phyloP scores from a whole-genome alignment of 257 asterid species.

The Solanum raphanifolium region DNA sequence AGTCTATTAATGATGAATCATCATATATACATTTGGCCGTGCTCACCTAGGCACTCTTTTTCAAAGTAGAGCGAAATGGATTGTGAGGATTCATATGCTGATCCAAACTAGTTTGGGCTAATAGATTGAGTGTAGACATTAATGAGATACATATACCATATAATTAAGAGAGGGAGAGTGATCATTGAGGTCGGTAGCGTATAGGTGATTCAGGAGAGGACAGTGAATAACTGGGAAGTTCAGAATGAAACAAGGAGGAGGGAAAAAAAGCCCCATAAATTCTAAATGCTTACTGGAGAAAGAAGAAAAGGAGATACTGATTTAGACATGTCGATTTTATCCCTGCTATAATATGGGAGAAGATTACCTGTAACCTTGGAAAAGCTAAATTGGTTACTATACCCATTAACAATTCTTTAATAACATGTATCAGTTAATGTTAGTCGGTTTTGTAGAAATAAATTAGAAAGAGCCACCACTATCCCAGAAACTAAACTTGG shows the following conservation, averaged over 20 bases:
- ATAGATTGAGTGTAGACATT: not conserved
- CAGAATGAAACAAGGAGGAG: not conserved
- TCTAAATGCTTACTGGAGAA: not conserved
- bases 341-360: not conserved
- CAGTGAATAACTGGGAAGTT: not conserved
- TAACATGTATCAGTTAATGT: not conserved
- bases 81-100: not conserved
- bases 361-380: not conserved
- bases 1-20: not conserved
- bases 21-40: not conserved
- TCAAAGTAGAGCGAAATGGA: not conserved
- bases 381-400: not conserved
- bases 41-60: not conserved
- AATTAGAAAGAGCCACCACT: not conserved
- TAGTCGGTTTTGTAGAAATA: not conserved
- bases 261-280: not conserved
- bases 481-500: not conserved
- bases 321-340: not conserved
- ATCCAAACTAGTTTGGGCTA: not conserved
- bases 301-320: not conserved
- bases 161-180: not conserved
- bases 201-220: not conserved
- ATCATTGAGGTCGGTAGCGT: not conserved
- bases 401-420: not conserved
- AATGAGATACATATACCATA: not conserved